Evolutionary conservation across 2,329 filamentous ascomycete genomes (phyloP).

Genomic region (Metarhizium album): DNA sequence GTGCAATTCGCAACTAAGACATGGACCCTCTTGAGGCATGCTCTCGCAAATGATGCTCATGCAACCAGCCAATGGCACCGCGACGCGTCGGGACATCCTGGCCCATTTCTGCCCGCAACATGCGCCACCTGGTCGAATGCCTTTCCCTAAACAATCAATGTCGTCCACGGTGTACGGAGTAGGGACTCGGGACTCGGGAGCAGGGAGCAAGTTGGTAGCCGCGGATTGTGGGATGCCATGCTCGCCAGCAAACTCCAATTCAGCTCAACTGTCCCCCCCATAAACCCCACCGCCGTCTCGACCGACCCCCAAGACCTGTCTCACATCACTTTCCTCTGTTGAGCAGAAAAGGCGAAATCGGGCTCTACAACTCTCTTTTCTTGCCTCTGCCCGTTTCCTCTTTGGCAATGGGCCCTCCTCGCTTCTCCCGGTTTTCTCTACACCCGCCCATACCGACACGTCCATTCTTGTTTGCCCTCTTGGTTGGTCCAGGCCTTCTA

Average conservation of each 20-base stretch:
- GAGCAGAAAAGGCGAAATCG: neutral
- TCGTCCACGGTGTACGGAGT: too few species aligned
- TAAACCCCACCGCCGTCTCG: neutral
- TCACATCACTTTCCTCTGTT: slow-evolving; percentile 1
- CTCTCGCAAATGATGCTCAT: slow-evolving; percentile 3
- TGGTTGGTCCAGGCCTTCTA: neutral
- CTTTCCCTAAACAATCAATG: neutral
- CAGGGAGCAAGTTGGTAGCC: too few species aligned
- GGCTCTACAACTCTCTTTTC: neutral
- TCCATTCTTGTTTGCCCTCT: neutral
- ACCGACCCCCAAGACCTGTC: slow-evolving; percentile 2
- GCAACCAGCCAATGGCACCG: neutral
- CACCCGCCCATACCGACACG: neutral
- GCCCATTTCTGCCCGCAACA: neutral
- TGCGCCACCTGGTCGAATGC: slow-evolving; percentile 5
- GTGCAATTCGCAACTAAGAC: slow-evolving; percentile 1
- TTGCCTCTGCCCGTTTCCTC: neutral
- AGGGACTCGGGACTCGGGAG: too few species aligned
- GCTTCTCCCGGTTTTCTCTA: neutral
- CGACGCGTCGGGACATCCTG: neutral
- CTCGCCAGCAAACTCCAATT: neutral
- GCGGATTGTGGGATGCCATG: neutral
- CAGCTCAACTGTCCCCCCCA: neutral
- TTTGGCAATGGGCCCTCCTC: slow-evolving; percentile 3
- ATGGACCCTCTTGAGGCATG: slow-evolving; percentile 5